A percentile compares a stretch with the other conserved stretches of the same genome.
Conservation (phyloP, 164 flowering plant genomes). For the Euptelea pleiosperma region DNA sequence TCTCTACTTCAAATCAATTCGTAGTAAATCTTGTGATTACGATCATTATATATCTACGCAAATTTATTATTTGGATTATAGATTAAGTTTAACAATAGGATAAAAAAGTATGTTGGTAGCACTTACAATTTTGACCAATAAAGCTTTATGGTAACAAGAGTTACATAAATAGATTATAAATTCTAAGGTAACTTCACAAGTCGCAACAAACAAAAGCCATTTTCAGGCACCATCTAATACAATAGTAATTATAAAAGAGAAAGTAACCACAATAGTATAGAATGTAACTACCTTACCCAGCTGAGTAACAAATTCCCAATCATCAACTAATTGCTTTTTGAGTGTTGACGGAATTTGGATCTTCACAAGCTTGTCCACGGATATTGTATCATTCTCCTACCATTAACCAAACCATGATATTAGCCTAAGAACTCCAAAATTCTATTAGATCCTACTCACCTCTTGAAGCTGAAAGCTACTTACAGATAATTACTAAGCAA, state of each 20-base stretch:
- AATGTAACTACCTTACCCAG: slow-evolving; percentile 67
- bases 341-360: slow-evolving; percentile 78
- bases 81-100: background rate
- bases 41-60: too few relatives aligned
- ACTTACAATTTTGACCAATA: background rate
- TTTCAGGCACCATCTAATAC: background rate
- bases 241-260: background rate
- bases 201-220: too few relatives aligned
- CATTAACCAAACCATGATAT: slow-evolving; percentile 10
- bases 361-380: slow-evolving; percentile 69
- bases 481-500: too few relatives aligned
- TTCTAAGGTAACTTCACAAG: too few relatives aligned
- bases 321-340: slow-evolving; percentile 86
- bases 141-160: too few relatives aligned
- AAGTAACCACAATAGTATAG: slow-evolving; percentile 6
- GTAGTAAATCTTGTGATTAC: too few relatives aligned
- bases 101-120: background rate
- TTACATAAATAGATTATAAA: too few relatives aligned
- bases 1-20: too few relatives aligned
- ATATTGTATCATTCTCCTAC: slow-evolving; percentile 53
- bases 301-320: slow-evolving; percentile 78
- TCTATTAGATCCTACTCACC: too few relatives aligned
- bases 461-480: too few relatives aligned
- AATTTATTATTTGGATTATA: too few relatives aligned
- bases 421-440: slow-evolving; percentile 5